Conservation (phyloP, 129 eudicot genomes). For the Apium graveolens region DNA sequence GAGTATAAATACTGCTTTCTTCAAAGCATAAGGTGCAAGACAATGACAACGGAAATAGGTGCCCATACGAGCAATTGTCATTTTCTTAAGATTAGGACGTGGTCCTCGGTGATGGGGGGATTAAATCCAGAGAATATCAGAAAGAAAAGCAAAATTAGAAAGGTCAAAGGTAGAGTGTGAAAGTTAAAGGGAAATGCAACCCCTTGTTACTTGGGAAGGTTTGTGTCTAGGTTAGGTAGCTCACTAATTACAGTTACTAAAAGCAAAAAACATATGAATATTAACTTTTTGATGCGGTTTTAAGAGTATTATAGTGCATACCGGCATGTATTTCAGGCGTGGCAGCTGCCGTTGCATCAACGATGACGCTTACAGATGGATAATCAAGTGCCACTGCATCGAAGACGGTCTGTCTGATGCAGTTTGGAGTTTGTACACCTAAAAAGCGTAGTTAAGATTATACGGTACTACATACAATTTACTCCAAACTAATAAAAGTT, state of each 20-base stretch:
- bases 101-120: constrained; percentile 5
- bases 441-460: neutral
- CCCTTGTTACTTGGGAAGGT: neutral
- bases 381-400: constrained; percentile 67
- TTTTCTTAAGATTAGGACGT: neutral
- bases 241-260: neutral
- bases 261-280: neutral
- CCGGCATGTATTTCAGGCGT: constrained; percentile 55
- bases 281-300: neutral
- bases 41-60: constrained; percentile 6
- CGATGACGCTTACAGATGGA: constrained; percentile 37
- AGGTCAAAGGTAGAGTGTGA: neutral
- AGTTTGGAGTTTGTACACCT: constrained; percentile 96
- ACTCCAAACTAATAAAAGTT: neutral
- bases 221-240: neutral
- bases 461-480: neutral
- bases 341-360: constrained; percentile 70
- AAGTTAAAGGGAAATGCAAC: neutral
- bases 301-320: constrained; percentile 10
- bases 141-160: neutral
- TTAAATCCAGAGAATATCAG: neutral
- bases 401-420: constrained; percentile 61
- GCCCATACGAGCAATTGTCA: neutral
- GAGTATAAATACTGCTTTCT: neutral
- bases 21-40: constrained; percentile 3